phyloP scores from a whole-genome alignment of 169 alveolate genomes.

The Eimeria tenella region DNA sequence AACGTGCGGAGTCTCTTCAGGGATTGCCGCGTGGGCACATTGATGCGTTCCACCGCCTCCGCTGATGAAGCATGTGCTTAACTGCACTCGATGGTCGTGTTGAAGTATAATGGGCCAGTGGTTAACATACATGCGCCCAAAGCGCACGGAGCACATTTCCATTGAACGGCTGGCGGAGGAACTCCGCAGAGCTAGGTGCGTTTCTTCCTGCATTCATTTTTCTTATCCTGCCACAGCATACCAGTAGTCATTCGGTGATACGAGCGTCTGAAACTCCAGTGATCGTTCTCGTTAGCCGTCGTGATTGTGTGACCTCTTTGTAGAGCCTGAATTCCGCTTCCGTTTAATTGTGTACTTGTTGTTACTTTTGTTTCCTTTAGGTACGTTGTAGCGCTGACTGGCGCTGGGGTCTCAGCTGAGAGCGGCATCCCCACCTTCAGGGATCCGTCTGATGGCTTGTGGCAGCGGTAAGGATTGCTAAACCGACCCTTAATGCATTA shows the following conservation, averaged over 20 bases:
- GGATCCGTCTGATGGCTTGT: slow-evolving; percentile 77
- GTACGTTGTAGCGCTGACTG: slow-evolving; percentile 79
- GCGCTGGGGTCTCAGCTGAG: slow-evolving; percentile 81
- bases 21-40: neutral
- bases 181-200: slow-evolving; percentile 59
- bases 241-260: neutral
- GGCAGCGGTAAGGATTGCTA: slow-evolving; percentile 52
- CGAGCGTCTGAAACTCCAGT: neutral
- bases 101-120: slow-evolving; percentile 67
- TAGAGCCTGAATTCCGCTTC: no score
- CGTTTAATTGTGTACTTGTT: neutral
- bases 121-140: slow-evolving; percentile 47
- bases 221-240: neutral
- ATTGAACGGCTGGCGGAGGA: slow-evolving; percentile 72
- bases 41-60: neutral
- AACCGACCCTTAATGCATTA: no score
- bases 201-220: neutral
- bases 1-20: no score
- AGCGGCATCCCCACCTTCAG: slow-evolving; percentile 80
- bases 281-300: neutral
- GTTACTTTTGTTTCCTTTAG: neutral
- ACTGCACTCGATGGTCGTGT: no score
- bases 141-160: slow-evolving; percentile 52
- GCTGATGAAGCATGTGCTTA: neutral
- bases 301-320: neutral